A percentile compares a stretch with the other conserved stretches of the same genome.
These are phyloP conservation scores for Heimioporus sp. DNA, from an alignment of 768 basidiomycete genomes.

Conservation along the genomic window DNA sequence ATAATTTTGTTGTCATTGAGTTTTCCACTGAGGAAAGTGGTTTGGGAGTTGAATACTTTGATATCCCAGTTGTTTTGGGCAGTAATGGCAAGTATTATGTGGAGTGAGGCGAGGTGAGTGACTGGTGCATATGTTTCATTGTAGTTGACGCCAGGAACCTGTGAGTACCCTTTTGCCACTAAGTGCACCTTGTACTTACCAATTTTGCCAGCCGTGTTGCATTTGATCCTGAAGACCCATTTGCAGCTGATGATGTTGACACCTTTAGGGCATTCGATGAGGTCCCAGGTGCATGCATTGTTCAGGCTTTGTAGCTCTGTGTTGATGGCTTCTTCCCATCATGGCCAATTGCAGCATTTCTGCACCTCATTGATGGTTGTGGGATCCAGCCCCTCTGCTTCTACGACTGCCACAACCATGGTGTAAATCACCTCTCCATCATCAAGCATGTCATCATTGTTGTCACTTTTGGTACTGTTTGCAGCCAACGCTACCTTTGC, in stretches of 20 bases:
- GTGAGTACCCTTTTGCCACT: conserved; percentile 40
- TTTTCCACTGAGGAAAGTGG: conserved; percentile 6
- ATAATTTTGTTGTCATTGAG: conserved; percentile 3
- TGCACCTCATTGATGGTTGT: conserved; percentile 18
- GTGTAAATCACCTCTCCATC: not conserved
- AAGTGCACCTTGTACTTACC: conserved; percentile 40
- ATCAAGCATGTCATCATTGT: no score
- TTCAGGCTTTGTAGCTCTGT: conserved; percentile 18
- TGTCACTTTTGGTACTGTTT: no score
- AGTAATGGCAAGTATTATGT: conserved; percentile 11
- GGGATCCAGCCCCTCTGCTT: conserved; percentile 9
- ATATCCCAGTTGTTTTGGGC: conserved; percentile 8
- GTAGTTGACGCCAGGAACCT: conserved; percentile 40
- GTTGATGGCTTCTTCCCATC: conserved; percentile 25
- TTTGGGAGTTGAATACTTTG: conserved; percentile 10
- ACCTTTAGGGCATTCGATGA: conserved; percentile 25
- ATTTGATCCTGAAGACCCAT: conserved; percentile 46
- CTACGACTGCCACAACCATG: not conserved
- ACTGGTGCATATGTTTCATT: conserved; percentile 37
- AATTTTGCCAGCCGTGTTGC: conserved; percentile 34
- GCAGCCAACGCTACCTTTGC: not conserved
- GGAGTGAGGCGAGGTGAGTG: conserved; percentile 20
- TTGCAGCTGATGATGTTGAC: conserved; percentile 33
- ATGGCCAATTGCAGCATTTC: conserved; percentile 20
- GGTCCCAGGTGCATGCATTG: conserved; percentile 30